Evolutionary conservation across 2,329 filamentous ascomycete genomes (phyloP), one percentile per base, ranked within the genome.

Genomic region (Ascochyta viciae-villosae): DNA sequence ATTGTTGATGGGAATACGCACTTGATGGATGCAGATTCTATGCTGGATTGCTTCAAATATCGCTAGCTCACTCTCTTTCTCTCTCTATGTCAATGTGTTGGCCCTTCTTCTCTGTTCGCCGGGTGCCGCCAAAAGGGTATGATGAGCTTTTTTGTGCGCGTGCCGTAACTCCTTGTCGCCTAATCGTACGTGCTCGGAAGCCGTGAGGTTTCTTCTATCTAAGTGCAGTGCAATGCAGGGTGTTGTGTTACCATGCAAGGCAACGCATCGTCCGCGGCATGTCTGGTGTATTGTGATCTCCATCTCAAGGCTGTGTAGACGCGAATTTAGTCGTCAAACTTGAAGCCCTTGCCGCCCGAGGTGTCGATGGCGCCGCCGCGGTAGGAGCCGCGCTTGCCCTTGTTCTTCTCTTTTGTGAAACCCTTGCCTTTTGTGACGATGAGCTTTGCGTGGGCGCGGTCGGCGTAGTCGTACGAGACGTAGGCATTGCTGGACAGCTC

Each of bases 361-460:
- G 94, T 90, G 74, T 99, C 93, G 69, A 99, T 96, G 48, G 84
- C 78, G 6, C 95, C 95, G 40, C 95, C 95, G 43, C 90, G 87
- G 83, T 96, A 99, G 64, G 89, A 91, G 46, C 95, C 95, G 67
- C 87, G 84, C 74, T 81, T 80, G 71, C 80, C 78, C 75, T 99
- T 99, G 80, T 99, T 99, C 87, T 99, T 99, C 82, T 98, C 95
- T 83, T 99, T 99, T 57, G 94, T 98, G 79, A 99, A 99, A 4
- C 92, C 92, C 81, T 97, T 98, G 70, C 95, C 95, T 75, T 89
- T 91, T 29, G 94, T 98, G 35, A 96, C 85, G 44, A 92, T 91
- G 61, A 99, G 80, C 73, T 97, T 93, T 65, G 92, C 85, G 72
- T 93, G 91, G 8, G 96, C 96, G 66, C 87, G 87, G 67, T 95